Conservation (phyloP, 1,284 basidiomycete species). For the Fomitopsis pinicola region DNA sequence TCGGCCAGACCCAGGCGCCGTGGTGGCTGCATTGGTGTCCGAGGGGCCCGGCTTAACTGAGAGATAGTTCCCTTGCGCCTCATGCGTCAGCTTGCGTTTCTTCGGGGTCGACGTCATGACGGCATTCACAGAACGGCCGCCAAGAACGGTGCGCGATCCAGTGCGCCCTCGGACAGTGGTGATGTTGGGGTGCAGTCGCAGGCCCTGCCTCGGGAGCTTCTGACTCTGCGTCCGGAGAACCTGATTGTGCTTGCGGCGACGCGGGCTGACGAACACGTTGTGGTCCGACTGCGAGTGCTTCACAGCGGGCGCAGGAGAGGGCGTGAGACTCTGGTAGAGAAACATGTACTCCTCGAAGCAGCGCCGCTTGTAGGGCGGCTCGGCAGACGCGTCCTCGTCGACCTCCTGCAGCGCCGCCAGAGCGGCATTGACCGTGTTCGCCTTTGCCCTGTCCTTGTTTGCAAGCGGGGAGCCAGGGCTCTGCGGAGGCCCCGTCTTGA, state of each 20-base stretch:
- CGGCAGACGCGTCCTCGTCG: constrained; percentile 1
- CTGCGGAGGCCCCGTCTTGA: constrained; percentile 6
- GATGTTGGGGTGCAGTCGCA: constrained; percentile 16
- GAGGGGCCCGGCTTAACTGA: not conserved
- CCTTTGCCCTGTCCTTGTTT: constrained; percentile 8
- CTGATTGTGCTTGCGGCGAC: not conserved
- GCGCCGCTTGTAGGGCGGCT: constrained; percentile 15
- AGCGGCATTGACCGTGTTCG: constrained; percentile 7
- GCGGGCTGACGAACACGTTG: constrained; percentile 9
- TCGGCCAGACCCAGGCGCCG: not conserved
- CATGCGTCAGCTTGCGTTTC: constrained; percentile 5
- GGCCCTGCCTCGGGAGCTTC: constrained; percentile 13
- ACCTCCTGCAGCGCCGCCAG: constrained; percentile 17
- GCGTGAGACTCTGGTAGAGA: not conserved
- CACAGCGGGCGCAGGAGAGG: constrained; percentile 8
- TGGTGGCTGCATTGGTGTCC: not conserved
- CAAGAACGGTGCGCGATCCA: constrained; percentile 2
- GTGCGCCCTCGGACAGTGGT: constrained; percentile 16
- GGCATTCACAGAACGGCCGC: constrained; percentile 4
- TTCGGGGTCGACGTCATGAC: constrained; percentile 27
- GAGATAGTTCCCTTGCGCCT: not conserved
- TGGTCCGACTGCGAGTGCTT: constrained; percentile 18
- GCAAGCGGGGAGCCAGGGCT: constrained; percentile 18
- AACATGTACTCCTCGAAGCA: constrained; percentile 4
- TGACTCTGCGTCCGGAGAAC: constrained; percentile 21